Base-by-base conservation (phyloP, 2,329 filamentous ascomycete genomes). In the Phialophora verrucosa region DNA sequence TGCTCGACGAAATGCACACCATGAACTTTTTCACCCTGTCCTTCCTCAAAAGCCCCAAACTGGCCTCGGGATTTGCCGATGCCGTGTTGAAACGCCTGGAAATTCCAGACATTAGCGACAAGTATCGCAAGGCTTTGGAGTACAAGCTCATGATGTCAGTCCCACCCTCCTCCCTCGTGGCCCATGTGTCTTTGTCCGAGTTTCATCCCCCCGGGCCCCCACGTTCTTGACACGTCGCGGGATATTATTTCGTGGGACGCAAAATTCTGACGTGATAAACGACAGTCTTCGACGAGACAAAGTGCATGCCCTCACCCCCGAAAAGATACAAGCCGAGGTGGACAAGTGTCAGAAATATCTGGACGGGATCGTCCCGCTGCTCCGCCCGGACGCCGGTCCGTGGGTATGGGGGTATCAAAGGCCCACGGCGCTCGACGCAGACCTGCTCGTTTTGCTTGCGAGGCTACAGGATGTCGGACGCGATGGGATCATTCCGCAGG, bases 11-110 rank as follows among this genome's bases (percentile, higher is more conserved):
- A n/a, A 57, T 64, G 23, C 62, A 64, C 31, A 56, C 55, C 0
- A 32, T 64, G 25, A 64, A 64, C 62, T 64, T 50, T 42, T 64
- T 64, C 56, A 59, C 62, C 32, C 44, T 64, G 29, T 64, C 62
- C 10, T 64, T 64, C 42, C n/a, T 44, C 20, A 47, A 47, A n/a
- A 42, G 62, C 6, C 55, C 55, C 12, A 29, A 64, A 49, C 20
- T 64, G 10, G 62, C 62, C 29, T 44, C 42, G 10, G 38, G 49
- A n/a, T 59, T 64, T 31, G 55, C 44, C 38, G 38, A 62, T 23
- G 47, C 17, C n/a, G 62, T 59, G 25, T 23, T 59, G 10, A 31
- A 47, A 29, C 42, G 56, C 6, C 25, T 64, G 14, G 42, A n/a
- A 4, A 32, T 47, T 23, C 42, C 42, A 17, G 31, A 53, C 32